phyloP scores from a whole-genome alignment of 352 stramenopile species.

The Pythium plurisporium region DNA sequence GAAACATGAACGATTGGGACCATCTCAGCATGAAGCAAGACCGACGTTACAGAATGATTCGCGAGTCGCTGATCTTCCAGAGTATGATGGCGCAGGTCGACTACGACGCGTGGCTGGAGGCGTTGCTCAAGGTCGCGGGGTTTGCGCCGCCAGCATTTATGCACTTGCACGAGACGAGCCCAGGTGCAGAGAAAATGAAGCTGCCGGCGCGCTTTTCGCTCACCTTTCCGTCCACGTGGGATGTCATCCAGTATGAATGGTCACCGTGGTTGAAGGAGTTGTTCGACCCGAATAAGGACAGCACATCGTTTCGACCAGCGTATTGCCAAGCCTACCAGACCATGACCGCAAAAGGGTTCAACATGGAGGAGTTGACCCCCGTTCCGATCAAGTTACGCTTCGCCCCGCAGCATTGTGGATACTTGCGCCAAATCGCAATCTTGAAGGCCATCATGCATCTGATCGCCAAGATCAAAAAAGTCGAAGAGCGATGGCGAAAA shows the following conservation, averaged over 20 bases:
- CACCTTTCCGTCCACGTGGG: not conserved
- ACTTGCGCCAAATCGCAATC: not conserved
- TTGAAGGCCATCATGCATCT: not conserved
- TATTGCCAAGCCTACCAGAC: not conserved
- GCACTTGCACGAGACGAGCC: not conserved
- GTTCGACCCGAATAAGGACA: not conserved
- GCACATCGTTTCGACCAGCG: not conserved
- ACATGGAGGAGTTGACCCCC: not conserved
- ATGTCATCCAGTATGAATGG: not conserved
- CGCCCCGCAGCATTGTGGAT: not conserved
- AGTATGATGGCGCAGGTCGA: not conserved
- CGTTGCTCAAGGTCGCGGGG: not conserved
- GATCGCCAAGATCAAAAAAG: not conserved
- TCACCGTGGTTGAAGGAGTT: not conserved
- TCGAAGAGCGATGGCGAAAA: not conserved
- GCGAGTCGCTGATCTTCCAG: not conserved
- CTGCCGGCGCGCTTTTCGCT: not conserved
- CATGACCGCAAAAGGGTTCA: not conserved
- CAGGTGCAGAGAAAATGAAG: not conserved
- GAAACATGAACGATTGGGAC: too few relatives aligned
- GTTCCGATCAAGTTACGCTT: not conserved
- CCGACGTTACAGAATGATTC: not conserved
- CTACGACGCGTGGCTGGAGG: not conserved
- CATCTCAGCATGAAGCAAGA: not conserved
- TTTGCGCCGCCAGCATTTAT: not conserved